Conservation (phyloP, 495 filamentous ascomycete genomes). For the Penicillium samsonianum region DNA sequence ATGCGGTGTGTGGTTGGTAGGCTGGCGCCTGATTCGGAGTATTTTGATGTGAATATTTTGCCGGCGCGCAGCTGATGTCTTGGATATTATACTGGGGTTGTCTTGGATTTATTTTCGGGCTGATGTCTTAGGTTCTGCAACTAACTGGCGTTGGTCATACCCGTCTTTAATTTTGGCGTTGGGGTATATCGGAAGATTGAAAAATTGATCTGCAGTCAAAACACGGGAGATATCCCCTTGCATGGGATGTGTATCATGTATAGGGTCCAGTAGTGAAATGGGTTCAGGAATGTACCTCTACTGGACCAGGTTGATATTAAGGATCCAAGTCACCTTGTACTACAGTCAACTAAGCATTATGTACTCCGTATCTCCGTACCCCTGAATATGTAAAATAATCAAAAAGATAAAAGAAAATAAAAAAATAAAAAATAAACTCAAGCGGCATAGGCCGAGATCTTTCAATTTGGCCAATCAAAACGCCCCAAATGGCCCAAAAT, state of each 20-base stretch:
- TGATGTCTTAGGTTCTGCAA: neutral
- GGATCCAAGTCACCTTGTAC: no score
- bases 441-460: neutral
- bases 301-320: slow-evolving; percentile 5
- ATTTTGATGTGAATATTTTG: slow-evolving; percentile 45
- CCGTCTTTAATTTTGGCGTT: neutral
- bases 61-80: slow-evolving; percentile 2
- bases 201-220: neutral
- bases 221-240: neutral
- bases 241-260: neutral
- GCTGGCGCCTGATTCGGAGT: slow-evolving; percentile 31
- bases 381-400: neutral
- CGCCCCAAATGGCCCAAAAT: neutral
- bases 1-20: slow-evolving; percentile 37
- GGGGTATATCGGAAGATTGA: neutral
- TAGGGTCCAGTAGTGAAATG: neutral
- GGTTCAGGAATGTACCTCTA: neutral
- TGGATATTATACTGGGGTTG: neutral
- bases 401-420: neutral
- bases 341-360: no score
- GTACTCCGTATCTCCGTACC: neutral
- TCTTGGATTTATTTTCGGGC: neutral
- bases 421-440: neutral
- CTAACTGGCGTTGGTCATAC: slow-evolving; percentile 1
- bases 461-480: slow-evolving; percentile 4